Base-by-base conservation (phyloP, 352 stramenopile genomes). In the Phytophthora pisi region DNA sequence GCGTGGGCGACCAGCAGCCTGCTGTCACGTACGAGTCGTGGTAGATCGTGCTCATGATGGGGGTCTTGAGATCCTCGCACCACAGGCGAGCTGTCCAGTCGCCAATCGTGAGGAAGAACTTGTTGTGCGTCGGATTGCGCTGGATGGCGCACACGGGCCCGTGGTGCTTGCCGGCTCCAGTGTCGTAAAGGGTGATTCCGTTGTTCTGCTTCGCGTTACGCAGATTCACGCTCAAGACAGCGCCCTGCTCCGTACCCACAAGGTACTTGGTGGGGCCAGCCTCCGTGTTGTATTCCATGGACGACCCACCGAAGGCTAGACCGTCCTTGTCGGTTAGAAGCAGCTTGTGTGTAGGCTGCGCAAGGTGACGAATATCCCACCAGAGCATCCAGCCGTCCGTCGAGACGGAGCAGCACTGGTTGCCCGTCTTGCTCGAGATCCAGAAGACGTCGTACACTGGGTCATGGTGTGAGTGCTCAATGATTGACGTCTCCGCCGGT, bases 31-130 rank as follows among this genome's bases (percentile, higher is more conserved):
- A 99, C 57, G 92, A 97, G 57, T 93, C 85, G 79, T 98, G 94
- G 75, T 99, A 99, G 31, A 93, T 96, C 0, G 97, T 99, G 66
- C 92, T 99, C 87, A 99, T 98, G 75, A 99, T 99, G 10, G 97
- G 97, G 36, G 95, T 98, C 72, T 98, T 98, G 51, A 99, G 75
- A 68, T 99, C 97, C 52, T 99, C 97, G 58, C 93, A 97, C 97
- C 97, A 99, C 55, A 99, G 88, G 24, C 92, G 83, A 50, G 97
- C 95, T 13, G 95, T 98, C 97, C 97, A 99, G 78, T 99, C 97
- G 16, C 97, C 97, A 28, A 99, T 93, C 11, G 96, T 99, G 78
- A 99, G 90, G 79, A 99, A 99, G 68, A 98, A 99, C 71, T 99
- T 99, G 77, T 96, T 98, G 72, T 99, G 93, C n/a, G 88, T 97